Conservation (phyloP, 2,329 filamentous ascomycete species). For the Alternaria sp. region DNA sequence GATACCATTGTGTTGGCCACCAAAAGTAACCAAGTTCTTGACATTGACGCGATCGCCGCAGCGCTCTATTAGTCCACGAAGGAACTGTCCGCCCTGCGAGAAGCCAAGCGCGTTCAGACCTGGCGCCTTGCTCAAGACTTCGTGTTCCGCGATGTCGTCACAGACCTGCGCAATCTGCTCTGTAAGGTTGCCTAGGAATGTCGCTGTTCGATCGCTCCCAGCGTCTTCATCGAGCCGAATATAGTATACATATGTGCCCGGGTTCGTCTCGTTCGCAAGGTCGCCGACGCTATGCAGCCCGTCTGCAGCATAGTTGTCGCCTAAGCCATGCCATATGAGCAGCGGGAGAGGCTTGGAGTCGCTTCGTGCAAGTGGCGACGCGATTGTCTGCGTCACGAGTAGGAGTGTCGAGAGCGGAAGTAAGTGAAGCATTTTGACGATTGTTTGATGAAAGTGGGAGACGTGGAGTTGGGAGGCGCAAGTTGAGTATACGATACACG, state of each 20-base stretch:
- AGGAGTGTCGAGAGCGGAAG: slow-evolving; percentile 37
- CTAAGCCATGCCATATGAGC: slow-evolving; percentile 92
- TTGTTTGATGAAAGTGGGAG: slow-evolving; percentile 1
- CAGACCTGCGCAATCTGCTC: slow-evolving; percentile 80
- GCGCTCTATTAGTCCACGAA: slow-evolving; percentile 87
- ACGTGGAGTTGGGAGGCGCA: slow-evolving; percentile 24
- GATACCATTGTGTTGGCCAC: slow-evolving; percentile 93
- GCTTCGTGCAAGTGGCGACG: slow-evolving; percentile 22
- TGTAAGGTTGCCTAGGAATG: slow-evolving; percentile 90
- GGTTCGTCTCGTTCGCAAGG: slow-evolving; percentile 76
- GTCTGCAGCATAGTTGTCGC: slow-evolving; percentile 77
- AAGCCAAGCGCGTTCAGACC: slow-evolving; percentile 93
- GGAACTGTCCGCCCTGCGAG: slow-evolving; percentile 93
- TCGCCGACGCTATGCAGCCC: slow-evolving; percentile 75
- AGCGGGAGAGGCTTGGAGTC: slow-evolving; percentile 70
- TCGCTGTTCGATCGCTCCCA: slow-evolving; percentile 76
- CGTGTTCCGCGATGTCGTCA: slow-evolving; percentile 75
- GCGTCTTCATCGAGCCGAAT: slow-evolving; percentile 74
- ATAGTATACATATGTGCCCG: slow-evolving; percentile 84
- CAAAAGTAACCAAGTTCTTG: slow-evolving; percentile 83
- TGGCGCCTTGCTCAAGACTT: slow-evolving; percentile 80
- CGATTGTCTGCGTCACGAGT: slow-evolving; percentile 27
- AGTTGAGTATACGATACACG: slow-evolving; percentile 13
- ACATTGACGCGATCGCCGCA: slow-evolving; percentile 77
- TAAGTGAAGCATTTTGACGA: slow-evolving; percentile 30